These are phyloP conservation scores for Rhizopus delemar DNA, from an alignment of 371 early-diverging fungal genomes.

Conservation along the genomic window DNA sequence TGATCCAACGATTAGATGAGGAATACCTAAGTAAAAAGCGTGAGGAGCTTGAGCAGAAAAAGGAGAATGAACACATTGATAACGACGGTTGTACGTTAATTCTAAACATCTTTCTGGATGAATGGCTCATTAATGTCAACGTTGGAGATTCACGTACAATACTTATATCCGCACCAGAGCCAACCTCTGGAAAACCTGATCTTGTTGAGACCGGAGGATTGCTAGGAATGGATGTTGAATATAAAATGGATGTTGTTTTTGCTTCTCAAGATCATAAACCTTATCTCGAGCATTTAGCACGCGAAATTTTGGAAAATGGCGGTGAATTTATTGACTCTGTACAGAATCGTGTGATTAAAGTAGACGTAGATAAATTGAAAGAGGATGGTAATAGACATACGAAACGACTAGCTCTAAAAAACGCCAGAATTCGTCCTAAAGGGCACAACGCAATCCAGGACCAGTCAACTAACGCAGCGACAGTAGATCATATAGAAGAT, in stretches of 20 bases:
- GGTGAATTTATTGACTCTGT: conserved; percentile 69
- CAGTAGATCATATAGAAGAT: not conserved
- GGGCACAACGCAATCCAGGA: conserved; percentile 24
- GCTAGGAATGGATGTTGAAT: conserved; percentile 34
- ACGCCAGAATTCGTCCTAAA: conserved; percentile 63
- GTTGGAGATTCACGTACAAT: conserved; percentile 86
- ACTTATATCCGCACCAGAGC: conserved; percentile 51
- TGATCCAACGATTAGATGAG: conserved; percentile 55
- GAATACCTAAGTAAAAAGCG: conserved; percentile 60
- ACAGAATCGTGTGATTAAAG: conserved; percentile 62
- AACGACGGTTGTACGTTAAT: conserved; percentile 86
- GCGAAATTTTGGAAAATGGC: conserved; percentile 65
- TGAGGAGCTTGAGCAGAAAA: conserved; percentile 19
- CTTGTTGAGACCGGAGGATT: conserved; percentile 16
- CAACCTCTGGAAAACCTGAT: conserved; percentile 21
- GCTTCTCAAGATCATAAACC: conserved; percentile 70
- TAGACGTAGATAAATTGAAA: conserved; percentile 52
- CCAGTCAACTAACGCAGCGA: not conserved
- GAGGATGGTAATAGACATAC: conserved; percentile 55
- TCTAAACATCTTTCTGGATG: conserved; percentile 69
- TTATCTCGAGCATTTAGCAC: conserved; percentile 62
- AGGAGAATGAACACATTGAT: conserved; percentile 32
- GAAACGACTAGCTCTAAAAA: conserved; percentile 57
- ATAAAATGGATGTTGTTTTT: conserved; percentile 63
- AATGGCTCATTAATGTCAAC: conserved; percentile 79